phyloP scores from a whole-genome alignment of 2,329 filamentous ascomycete species.

The Stylonectria norvegica region DNA sequence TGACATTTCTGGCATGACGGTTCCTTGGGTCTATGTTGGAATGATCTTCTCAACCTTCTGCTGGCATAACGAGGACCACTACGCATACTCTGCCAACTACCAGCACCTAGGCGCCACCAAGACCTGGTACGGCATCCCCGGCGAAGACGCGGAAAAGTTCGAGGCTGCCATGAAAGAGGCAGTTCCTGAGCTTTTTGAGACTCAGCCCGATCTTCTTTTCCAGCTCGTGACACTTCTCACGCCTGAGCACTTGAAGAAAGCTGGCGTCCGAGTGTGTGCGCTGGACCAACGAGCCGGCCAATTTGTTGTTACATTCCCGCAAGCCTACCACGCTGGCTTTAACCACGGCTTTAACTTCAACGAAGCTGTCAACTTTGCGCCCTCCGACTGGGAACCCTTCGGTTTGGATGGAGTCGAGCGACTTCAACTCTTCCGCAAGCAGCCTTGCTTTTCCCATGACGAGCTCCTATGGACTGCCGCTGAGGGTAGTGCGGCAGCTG shows the following conservation, averaged over 20 bases:
- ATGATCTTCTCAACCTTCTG: slow-evolving; percentile 99
- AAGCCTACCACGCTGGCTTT: slow-evolving; percentile 96
- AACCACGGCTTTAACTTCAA: slow-evolving; percentile 99
- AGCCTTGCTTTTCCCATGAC: slow-evolving; percentile 96
- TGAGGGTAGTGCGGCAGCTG: slow-evolving; percentile 64
- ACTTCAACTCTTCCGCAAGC: slow-evolving; percentile 80
- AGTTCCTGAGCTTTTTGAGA: slow-evolving; percentile 94
- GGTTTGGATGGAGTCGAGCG: slow-evolving; percentile 83
- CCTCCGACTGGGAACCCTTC: slow-evolving; percentile 89
- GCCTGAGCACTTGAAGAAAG: slow-evolving; percentile 88
- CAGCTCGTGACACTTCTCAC: slow-evolving; percentile 95
- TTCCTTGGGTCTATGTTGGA: slow-evolving; percentile 97
- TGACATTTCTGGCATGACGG: slow-evolving; percentile 98
- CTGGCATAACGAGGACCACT: slow-evolving; percentile 99
- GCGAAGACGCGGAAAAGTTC: slow-evolving; percentile 89
- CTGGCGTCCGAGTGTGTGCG: slow-evolving; percentile 88
- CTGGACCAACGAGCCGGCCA: slow-evolving; percentile 95
- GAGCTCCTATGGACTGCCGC: slow-evolving; percentile 90
- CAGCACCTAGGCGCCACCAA: slow-evolving; percentile 98
- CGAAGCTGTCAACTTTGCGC: slow-evolving; percentile 97
- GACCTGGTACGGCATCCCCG: slow-evolving; percentile 98
- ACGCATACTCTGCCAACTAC: slow-evolving; percentile 96
- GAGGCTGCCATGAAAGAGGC: slow-evolving; percentile 93
- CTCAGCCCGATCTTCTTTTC: slow-evolving; percentile 92
- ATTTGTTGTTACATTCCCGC: slow-evolving; percentile 93